Conservation (phyloP, 495 filamentous ascomycete genomes). For the Daldinia decipiens region DNA sequence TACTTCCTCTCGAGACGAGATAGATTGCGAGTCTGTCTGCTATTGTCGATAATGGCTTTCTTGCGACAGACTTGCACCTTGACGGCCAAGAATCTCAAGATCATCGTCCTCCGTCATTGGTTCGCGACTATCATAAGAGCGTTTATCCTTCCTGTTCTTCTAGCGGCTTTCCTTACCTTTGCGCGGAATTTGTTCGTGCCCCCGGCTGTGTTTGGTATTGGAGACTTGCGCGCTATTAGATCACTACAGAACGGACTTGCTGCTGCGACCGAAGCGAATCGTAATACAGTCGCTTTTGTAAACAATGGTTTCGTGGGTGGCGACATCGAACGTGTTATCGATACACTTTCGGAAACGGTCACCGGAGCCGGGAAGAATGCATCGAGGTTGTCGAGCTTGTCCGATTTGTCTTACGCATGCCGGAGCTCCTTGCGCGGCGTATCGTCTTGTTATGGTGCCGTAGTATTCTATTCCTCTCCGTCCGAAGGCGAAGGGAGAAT, state of each 20-base stretch:
- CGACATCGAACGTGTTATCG: conserved; percentile 76
- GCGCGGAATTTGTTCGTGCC: conserved; percentile 75
- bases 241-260: conserved; percentile 68
- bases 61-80: conserved; percentile 77
- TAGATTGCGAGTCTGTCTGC: conserved; percentile 10
- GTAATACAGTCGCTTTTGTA: conserved; percentile 79
- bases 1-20: conserved; percentile 10
- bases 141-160: conserved; percentile 75
- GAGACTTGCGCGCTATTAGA: conserved; percentile 63
- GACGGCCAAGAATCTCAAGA: conserved; percentile 76
- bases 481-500: conserved; percentile 67
- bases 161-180: conserved; percentile 73
- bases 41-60: conserved; percentile 61
- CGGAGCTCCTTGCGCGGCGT: conserved; percentile 74
- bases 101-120: conserved; percentile 71
- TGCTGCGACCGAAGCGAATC: conserved; percentile 57
- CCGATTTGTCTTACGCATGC: conserved; percentile 69
- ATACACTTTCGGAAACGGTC: conserved; percentile 64
- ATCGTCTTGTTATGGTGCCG: conserved; percentile 77
- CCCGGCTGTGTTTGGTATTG: conserved; percentile 74
- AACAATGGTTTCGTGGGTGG: conserved; percentile 76
- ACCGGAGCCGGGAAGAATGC: conserved; percentile 65
- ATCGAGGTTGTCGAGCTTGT: conserved; percentile 59
- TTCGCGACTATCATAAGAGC: conserved; percentile 72
- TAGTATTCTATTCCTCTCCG: conserved; percentile 77